Evolutionary conservation across 2,329 filamentous ascomycete genomes (phyloP).

Genomic region (Leptographium wingfieldii): DNA sequence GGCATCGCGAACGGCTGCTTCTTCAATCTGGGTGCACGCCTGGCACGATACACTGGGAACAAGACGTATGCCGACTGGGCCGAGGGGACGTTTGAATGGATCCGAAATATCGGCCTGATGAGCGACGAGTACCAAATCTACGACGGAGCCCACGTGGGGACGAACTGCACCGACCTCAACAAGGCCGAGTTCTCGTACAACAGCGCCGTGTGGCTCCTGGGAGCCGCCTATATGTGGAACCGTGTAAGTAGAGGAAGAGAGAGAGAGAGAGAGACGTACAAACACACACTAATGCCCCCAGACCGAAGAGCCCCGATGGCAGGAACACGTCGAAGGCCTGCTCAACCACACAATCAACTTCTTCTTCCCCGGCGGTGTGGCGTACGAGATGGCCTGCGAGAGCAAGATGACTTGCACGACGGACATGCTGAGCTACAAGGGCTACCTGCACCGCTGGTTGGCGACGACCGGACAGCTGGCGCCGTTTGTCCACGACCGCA

Average conservation of each 20-base stretch:
- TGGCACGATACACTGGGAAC: conserved; percentile 49
- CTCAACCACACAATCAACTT: conserved; percentile 28
- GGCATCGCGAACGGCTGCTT: conserved; percentile 34
- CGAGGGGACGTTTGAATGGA: conserved; percentile 44
- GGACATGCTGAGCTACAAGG: conserved; percentile 48
- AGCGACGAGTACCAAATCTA: conserved; percentile 44
- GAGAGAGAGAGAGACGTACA: neutral
- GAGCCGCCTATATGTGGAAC: conserved; percentile 48
- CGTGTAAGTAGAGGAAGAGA: conserved; percentile 17
- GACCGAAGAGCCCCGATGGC: conserved; percentile 21
- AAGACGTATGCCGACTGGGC: conserved; percentile 43
- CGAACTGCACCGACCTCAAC: conserved; percentile 40
- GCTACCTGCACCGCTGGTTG: conserved; percentile 40
- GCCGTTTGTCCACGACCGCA: conserved; percentile 30
- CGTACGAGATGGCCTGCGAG: conserved; percentile 47
- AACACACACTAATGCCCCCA: neutral
- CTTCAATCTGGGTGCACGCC: conserved; percentile 41
- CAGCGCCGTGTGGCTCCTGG: conserved; percentile 37
- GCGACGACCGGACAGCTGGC: conserved; percentile 35
- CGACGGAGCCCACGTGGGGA: conserved; percentile 38
- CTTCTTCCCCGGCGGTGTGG: conserved; percentile 33
- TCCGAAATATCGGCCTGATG: conserved; percentile 34
- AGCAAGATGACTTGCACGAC: conserved; percentile 34
- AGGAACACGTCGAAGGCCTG: conserved; percentile 33
- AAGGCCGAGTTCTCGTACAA: conserved; percentile 44